Evolutionary conservation across 2,329 filamentous ascomycete species (phyloP).

Genomic region (Botrytis fabae): DNA sequence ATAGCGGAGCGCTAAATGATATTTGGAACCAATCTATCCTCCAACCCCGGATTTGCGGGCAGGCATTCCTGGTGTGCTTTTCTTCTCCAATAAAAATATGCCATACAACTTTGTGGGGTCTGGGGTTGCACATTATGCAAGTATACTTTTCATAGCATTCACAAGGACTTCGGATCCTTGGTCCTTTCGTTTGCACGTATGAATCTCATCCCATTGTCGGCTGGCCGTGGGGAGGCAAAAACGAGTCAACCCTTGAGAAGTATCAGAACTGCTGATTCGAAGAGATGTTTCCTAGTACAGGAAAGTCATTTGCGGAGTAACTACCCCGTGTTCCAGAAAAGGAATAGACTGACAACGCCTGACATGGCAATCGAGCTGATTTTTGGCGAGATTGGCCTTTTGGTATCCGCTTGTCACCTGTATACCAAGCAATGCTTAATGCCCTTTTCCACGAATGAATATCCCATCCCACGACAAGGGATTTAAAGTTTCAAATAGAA

Average conservation of each 20-base stretch:
- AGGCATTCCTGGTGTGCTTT: conserved; percentile 13
- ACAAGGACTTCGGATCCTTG: neutral
- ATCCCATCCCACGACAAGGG: neutral
- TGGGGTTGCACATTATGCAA: conserved; percentile 6
- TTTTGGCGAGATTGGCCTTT: conserved; percentile 1
- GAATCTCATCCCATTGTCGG: neutral
- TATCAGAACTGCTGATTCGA: neutral
- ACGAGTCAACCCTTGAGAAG: neutral
- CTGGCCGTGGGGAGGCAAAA: neutral
- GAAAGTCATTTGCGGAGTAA: neutral
- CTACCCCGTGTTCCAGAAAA: neutral
- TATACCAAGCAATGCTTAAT: neutral
- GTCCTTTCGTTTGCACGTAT: neutral
- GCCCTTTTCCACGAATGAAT: conserved; percentile 6
- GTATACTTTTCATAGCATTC: neutral
- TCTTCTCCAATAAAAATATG: conserved; percentile 6
- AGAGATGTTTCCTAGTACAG: neutral
- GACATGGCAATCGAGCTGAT: neutral
- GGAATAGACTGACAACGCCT: neutral
- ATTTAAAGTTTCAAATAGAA: neutral
- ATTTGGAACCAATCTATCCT: conserved; percentile 8
- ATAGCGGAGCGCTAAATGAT: neutral
- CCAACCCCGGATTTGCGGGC: conserved; percentile 22
- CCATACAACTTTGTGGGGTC: conserved; percentile 10
- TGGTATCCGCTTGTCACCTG: neutral